These are phyloP conservation scores for Phytophthora sp. DNA, from an alignment of 352 stramenopile genomes.

Conservation along the genomic window DNA sequence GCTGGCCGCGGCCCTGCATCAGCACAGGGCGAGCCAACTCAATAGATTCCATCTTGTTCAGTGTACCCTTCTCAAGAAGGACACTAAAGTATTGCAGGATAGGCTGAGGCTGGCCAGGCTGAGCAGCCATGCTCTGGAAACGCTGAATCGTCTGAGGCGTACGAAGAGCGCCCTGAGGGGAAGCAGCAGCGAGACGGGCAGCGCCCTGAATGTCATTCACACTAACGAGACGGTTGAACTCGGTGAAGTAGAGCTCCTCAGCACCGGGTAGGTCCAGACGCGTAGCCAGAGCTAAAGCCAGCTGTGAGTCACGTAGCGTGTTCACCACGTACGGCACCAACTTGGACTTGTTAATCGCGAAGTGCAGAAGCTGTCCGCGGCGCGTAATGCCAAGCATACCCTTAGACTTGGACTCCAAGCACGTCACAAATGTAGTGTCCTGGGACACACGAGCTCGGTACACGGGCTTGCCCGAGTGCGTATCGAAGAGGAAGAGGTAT, in stretches of 20 bases:
- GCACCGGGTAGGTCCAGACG: constrained; percentile 97
- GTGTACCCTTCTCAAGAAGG: constrained; percentile 96
- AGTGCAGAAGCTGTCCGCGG: constrained; percentile 96
- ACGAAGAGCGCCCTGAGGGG: constrained; percentile 90
- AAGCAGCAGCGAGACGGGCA: constrained; percentile 92
- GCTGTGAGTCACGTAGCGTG: constrained; percentile 95
- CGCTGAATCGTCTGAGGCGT: constrained; percentile 98
- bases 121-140: constrained; percentile 98
- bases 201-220: constrained; percentile 87
- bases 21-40: constrained; percentile 98
- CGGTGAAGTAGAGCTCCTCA: constrained; percentile 97
- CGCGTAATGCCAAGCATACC: constrained; percentile 98
- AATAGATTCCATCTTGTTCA: constrained; percentile 99
- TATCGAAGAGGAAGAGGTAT: constrained; percentile 99
- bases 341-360: constrained; percentile 97
- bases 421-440: constrained; percentile 98
- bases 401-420: constrained; percentile 91
- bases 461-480: constrained; percentile 98
- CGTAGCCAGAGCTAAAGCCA: constrained; percentile 96
- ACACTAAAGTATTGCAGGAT: constrained; percentile 99
- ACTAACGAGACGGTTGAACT: constrained; percentile 96
- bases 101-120: constrained; percentile 96
- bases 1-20: constrained; percentile 95
- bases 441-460: constrained; percentile 97
- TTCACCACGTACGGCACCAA: constrained; percentile 99